phyloP scores from a whole-genome alignment of 2,329 filamentous ascomycete species.

The Aspergillus aculeatinus region DNA sequence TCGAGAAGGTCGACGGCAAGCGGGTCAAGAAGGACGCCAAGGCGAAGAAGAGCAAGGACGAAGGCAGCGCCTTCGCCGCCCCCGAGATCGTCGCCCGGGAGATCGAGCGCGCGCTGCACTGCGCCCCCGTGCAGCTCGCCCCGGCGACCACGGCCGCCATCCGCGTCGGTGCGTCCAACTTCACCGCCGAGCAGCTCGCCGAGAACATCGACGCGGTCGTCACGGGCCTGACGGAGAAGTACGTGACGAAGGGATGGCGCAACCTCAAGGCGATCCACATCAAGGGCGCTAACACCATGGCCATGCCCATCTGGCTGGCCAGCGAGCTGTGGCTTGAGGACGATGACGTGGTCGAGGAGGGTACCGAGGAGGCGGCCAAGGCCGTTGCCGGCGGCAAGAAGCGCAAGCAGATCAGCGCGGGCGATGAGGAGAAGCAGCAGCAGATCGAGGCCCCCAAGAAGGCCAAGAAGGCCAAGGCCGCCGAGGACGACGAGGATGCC shows the following conservation, averaged over 20 bases:
- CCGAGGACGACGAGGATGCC: constrained; percentile 40
- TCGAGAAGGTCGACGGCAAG: constrained; percentile 61
- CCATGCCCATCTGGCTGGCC: constrained; percentile 91
- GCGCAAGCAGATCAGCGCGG: constrained; percentile 40
- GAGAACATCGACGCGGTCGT: constrained; percentile 78
- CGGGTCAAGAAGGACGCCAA: constrained; percentile 57
- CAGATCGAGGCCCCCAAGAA: constrained; percentile 36
- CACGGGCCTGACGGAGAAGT: constrained; percentile 69
- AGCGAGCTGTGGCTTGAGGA: constrained; percentile 87
- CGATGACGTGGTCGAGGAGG: constrained; percentile 64
- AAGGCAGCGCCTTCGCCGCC: constrained; percentile 52
- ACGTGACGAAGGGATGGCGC: constrained; percentile 81
- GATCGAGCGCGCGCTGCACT: constrained; percentile 72
- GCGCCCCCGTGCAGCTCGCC: constrained; percentile 77
- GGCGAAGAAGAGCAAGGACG: constrained; percentile 46
- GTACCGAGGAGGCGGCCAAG: constrained; percentile 31
- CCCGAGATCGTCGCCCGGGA: constrained; percentile 72
- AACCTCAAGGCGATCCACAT: constrained; percentile 83
- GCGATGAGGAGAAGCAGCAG: constrained; percentile 36
- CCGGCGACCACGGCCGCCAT: constrained; percentile 78
- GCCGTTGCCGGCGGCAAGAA: constrained; percentile 53
- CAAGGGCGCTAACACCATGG: constrained; percentile 84
- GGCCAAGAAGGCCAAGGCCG: constrained; percentile 41
- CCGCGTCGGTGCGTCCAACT: constrained; percentile 72
- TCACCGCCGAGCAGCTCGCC: constrained; percentile 71